phyloP scores from a whole-genome alignment of 2,329 filamentous ascomycete species.

The Aspergillus sp. region DNA sequence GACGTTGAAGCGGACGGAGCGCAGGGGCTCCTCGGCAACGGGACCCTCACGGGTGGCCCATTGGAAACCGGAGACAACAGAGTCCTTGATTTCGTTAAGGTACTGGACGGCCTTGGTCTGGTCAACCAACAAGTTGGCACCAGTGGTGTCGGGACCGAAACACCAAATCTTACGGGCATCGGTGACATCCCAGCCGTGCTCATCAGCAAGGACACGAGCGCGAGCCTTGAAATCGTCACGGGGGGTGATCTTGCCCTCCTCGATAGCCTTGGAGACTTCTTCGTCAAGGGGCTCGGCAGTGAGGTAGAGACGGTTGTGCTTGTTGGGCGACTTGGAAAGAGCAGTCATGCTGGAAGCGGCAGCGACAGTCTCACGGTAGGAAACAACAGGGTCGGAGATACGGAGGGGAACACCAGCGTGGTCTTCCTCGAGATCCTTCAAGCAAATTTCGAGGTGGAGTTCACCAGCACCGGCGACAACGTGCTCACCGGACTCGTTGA shows the following conservation, averaged over 20 bases:
- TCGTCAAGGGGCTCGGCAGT: conserved; percentile 85
- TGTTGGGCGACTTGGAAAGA: conserved; percentile 99
- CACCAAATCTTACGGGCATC: conserved; percentile 99
- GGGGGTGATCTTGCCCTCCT: conserved; percentile 84
- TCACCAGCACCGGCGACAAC: conserved; percentile 98
- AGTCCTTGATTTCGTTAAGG: conserved; percentile 99
- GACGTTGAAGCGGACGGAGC: conserved; percentile 96
- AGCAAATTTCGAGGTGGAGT: conserved; percentile 98
- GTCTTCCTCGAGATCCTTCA: conserved; percentile 99
- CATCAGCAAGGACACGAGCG: conserved; percentile 92
- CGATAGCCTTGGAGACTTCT: conserved; percentile 88
- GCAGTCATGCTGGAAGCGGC: conserved; percentile 88
- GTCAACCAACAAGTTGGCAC: conserved; percentile 97
- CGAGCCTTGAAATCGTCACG: conserved; percentile 99
- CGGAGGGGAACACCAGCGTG: conserved; percentile 97
- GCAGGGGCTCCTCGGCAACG: conserved; percentile 97
- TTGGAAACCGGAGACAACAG: conserved; percentile 99
- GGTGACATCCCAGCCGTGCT: conserved; percentile 98
- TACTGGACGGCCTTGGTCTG: conserved; percentile 99
- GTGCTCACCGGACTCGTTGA: conserved; percentile 94
- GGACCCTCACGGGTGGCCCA: conserved; percentile 98
- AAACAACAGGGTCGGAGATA: conserved; percentile 96
- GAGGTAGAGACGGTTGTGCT: conserved; percentile 99
- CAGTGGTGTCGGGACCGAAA: conserved; percentile 96
- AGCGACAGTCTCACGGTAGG: conserved; percentile 95